These are phyloP conservation scores for Oryza glumipatula DNA, from an alignment of 176 grass and related monocot species.

Conservation along the genomic window DNA sequence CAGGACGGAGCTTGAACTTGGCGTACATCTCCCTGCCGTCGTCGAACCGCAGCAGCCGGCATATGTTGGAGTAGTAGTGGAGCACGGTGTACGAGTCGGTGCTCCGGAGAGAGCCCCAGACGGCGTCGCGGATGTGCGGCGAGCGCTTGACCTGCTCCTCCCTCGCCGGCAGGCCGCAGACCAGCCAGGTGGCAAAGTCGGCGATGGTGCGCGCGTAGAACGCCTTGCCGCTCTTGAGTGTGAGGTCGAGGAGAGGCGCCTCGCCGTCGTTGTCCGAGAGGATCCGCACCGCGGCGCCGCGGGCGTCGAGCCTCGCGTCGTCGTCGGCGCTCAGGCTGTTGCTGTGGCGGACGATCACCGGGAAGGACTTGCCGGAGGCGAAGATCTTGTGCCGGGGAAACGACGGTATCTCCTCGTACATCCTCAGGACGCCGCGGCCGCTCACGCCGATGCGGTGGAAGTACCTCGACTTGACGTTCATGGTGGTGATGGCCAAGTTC, in stretches of 20 bases:
- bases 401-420: constrained; percentile 54
- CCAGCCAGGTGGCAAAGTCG: constrained; percentile 68
- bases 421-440: constrained; percentile 53
- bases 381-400: constrained; percentile 69
- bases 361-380: constrained; percentile 51
- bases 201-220: constrained; percentile 70
- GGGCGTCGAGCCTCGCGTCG: constrained; percentile 67
- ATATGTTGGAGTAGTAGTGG: constrained; percentile 81
- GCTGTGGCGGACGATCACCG: constrained; percentile 67
- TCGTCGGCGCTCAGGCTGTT: constrained; percentile 82
- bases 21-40: constrained; percentile 70
- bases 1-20: constrained; percentile 70
- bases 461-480: constrained; percentile 81
- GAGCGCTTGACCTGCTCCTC: constrained; percentile 61
- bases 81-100: constrained; percentile 64
- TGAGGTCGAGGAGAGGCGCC: constrained; percentile 62
- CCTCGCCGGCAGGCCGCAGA: constrained; percentile 68
- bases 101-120: constrained; percentile 68
- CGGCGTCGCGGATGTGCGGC: constrained; percentile 68
- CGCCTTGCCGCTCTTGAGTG: constrained; percentile 66
- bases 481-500: constrained; percentile 70
- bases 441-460: constrained; percentile 72
- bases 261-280: constrained; percentile 49
- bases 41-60: constrained; percentile 63
- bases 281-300: constrained; percentile 63